Evolutionary conservation across 78 protist genomes (phyloP).

Genomic region (Tieghemostelium lacteum): DNA sequence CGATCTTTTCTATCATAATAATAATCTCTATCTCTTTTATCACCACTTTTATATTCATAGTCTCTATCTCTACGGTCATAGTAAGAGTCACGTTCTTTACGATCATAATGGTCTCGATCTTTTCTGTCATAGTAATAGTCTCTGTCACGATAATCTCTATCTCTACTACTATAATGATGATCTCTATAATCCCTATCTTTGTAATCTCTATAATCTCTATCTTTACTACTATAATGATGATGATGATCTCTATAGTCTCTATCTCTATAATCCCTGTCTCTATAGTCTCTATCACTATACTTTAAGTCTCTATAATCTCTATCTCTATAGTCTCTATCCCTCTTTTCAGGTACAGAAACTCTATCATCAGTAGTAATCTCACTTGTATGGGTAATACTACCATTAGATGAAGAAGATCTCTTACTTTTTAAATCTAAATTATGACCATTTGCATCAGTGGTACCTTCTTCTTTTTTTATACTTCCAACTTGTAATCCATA

Average conservation of each 20-base stretch:
- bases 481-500: not conserved
- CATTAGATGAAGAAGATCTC: not conserved
- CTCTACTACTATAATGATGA: not conserved
- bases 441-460: not conserved
- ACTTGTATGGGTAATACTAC: constrained; percentile 6
- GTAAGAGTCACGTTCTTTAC: not conserved
- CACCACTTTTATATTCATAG: not conserved
- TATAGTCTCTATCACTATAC: constrained; percentile 15
- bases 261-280: not conserved
- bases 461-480: not conserved
- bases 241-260: constrained; percentile 3
- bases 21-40: not conserved
- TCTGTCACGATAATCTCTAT: not conserved
- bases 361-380: not conserved
- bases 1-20: constrained; percentile 8
- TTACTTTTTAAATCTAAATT: constrained; percentile 57
- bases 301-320: not conserved
- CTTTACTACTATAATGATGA: not conserved
- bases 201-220: not conserved
- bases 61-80: not conserved
- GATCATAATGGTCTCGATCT: not conserved
- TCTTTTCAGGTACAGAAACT: not conserved
- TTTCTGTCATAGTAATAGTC: constrained; percentile 10
- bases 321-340: constrained; percentile 21
- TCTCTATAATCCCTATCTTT: not conserved